Conservation (phyloP, 352 stramenopile species). For the Phytophthora tentaculata region DNA sequence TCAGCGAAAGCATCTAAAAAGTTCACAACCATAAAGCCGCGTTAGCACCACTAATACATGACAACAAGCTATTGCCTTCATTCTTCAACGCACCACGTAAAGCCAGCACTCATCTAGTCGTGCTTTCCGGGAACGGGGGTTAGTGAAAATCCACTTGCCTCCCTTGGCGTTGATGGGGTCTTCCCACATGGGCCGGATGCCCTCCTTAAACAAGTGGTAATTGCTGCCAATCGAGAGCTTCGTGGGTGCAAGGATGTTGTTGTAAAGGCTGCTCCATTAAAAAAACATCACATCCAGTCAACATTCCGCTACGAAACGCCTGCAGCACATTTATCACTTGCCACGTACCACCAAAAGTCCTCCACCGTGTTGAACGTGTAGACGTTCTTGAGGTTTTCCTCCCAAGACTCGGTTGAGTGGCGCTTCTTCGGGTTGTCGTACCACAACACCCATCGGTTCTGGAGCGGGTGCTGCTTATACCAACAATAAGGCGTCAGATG, state of each 20-base stretch:
- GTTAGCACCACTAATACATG: background rate
- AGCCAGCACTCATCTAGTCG: slow-evolving; percentile 96
- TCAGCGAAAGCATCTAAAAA: slow-evolving; percentile 92
- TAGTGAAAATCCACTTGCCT: slow-evolving; percentile 98
- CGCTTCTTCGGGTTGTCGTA: slow-evolving; percentile 93
- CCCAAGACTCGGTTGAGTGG: slow-evolving; percentile 86
- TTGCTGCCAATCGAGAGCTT: slow-evolving; percentile 93
- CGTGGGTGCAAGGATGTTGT: slow-evolving; percentile 93
- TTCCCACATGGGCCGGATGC: slow-evolving; percentile 98
- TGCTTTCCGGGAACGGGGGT: slow-evolving; percentile 93
- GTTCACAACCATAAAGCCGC: background rate
- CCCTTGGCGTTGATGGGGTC: slow-evolving; percentile 94
- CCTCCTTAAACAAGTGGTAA: slow-evolving; percentile 98
- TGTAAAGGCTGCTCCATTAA: slow-evolving; percentile 77
- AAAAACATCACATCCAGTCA: slow-evolving; percentile 5
- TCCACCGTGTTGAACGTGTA: slow-evolving; percentile 96
- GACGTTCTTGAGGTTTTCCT: slow-evolving; percentile 92
- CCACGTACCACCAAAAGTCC: slow-evolving; percentile 95
- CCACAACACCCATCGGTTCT: slow-evolving; percentile 90
- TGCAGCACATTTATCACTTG: background rate
- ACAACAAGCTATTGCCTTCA: background rate
- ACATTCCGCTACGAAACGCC: background rate
- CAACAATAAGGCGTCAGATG: slow-evolving; percentile 21
- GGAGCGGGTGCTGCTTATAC: slow-evolving; percentile 72
- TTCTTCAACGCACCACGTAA: slow-evolving; percentile 63